phyloP scores from a whole-genome alignment of 2,329 filamentous ascomycete genomes.

The Colletotrichum siamense region DNA sequence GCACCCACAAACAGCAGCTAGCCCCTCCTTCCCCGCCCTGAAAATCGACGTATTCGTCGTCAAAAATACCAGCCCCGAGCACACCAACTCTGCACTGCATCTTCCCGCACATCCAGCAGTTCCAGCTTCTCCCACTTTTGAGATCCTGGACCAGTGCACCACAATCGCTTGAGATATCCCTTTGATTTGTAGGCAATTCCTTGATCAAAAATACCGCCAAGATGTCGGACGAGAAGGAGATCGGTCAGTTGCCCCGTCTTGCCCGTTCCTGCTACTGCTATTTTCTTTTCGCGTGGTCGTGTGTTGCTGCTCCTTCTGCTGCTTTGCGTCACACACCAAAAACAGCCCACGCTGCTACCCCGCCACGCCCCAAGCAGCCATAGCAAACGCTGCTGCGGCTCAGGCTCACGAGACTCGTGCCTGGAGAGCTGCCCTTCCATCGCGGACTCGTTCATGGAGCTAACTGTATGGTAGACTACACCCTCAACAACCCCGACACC shows the following conservation, averaged over 20 bases:
- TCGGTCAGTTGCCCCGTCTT: slow-evolving; percentile 39
- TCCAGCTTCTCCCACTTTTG: neutral
- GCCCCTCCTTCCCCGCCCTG: slow-evolving; percentile 25
- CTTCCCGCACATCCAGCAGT: slow-evolving; percentile 15
- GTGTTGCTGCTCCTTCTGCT: slow-evolving; percentile 27
- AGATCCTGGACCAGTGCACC: slow-evolving; percentile 20
- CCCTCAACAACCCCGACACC: slow-evolving; percentile 89
- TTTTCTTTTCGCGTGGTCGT: neutral
- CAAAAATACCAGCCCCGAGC: slow-evolving; percentile 20
- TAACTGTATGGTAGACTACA: slow-evolving; percentile 68
- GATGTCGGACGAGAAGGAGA: slow-evolving; percentile 52
- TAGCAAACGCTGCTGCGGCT: neutral
- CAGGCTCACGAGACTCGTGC: neutral
- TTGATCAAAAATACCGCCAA: slow-evolving; percentile 31
- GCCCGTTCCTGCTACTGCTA: neutral
- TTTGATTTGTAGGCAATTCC: slow-evolving; percentile 3
- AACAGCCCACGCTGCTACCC: slow-evolving; percentile 23
- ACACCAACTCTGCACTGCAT: slow-evolving; percentile 21
- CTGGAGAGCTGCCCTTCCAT: neutral
- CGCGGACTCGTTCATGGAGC: neutral
- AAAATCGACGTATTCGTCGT: slow-evolving; percentile 25
- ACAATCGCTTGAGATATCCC: slow-evolving; percentile 13
- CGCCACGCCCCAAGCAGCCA: neutral
- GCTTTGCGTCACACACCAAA: slow-evolving; percentile 27
- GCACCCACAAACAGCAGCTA: slow-evolving; percentile 20